Conservation (phyloP, 345 rosid genomes). For the Pistacia atlantica region DNA sequence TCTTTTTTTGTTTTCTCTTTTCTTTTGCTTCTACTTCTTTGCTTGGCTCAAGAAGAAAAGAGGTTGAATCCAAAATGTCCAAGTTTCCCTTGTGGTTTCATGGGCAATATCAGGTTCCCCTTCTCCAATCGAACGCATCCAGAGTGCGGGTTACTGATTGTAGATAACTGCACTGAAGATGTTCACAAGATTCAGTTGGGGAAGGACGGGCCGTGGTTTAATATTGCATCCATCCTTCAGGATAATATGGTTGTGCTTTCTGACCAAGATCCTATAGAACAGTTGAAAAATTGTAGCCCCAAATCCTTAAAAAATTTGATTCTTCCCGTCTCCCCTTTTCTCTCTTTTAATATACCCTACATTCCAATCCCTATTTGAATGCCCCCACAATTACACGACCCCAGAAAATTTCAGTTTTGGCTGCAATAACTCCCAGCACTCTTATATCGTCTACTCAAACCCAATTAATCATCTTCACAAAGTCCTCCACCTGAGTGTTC, state of each 20-base stretch:
- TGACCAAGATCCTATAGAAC: constrained; percentile 2
- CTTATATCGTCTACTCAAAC: background rate
- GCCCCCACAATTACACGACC: no score
- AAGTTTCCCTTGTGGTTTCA: no score
- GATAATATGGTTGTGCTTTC: constrained; percentile 21
- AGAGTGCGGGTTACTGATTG: constrained; percentile 29
- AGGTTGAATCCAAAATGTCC: no score
- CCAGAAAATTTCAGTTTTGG: no score
- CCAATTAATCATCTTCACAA: background rate
- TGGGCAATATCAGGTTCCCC: constrained; percentile 8
- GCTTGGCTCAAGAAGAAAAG: no score
- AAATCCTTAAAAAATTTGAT: no score
- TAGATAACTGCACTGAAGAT: constrained; percentile 27
- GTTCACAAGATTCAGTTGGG: constrained; percentile 34
- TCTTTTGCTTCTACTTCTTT: background rate
- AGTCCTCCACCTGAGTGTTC: constrained; percentile 27
- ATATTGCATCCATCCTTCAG: constrained; percentile 29
- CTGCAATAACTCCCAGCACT: no score
- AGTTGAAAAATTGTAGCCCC: no score
- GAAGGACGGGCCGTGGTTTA: constrained; percentile 27
- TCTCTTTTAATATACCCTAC: no score
- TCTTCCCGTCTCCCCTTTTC: no score
- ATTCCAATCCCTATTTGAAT: no score
- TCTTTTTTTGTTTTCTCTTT: background rate
- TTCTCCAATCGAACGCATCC: constrained; percentile 5